phyloP scores from a whole-genome alignment of 2,329 filamentous ascomycete species.

The Huntiella omanensis region DNA sequence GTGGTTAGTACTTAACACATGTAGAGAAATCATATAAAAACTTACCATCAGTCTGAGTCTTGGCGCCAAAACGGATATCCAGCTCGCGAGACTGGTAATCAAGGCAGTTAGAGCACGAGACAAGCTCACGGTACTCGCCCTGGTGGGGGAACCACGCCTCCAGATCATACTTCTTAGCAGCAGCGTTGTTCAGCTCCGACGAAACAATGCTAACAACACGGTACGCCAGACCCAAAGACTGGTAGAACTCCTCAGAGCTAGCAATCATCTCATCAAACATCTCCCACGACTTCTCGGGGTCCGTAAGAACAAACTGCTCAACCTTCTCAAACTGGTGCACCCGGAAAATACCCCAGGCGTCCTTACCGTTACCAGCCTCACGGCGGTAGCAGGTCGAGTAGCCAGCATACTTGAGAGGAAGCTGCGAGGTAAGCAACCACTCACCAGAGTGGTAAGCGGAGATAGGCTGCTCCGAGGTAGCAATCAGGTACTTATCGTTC shows the following conservation, averaged over 20 bases:
- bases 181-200: slow-evolving; percentile 65
- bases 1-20: neutral
- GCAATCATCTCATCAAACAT: slow-evolving; percentile 85
- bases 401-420: slow-evolving; percentile 83
- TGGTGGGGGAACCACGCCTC: slow-evolving; percentile 88
- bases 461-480: slow-evolving; percentile 86
- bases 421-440: slow-evolving; percentile 68
- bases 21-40: neutral
- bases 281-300: slow-evolving; percentile 83
- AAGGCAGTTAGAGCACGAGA: slow-evolving; percentile 94
- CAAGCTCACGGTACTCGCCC: slow-evolving; percentile 94
- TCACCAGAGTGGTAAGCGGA: slow-evolving; percentile 85
- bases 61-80: slow-evolving; percentile 78
- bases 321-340: slow-evolving; percentile 97
- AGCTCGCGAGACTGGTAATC: slow-evolving; percentile 92
- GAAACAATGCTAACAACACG: slow-evolving; percentile 87
- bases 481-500: slow-evolving; percentile 63
- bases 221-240: slow-evolving; percentile 75
- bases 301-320: slow-evolving; percentile 62
- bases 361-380: slow-evolving; percentile 73
- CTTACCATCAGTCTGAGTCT: slow-evolving; percentile 60
- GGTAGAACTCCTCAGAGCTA: slow-evolving; percentile 85
- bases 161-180: slow-evolving; percentile 81
- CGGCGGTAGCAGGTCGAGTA: slow-evolving; percentile 93
- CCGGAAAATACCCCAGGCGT: slow-evolving; percentile 95